Evolutionary conservation across 495 filamentous ascomycete genomes (phyloP), one percentile per base, ranked within the genome.

Genomic region (Chaetomium cochliodes): DNA sequence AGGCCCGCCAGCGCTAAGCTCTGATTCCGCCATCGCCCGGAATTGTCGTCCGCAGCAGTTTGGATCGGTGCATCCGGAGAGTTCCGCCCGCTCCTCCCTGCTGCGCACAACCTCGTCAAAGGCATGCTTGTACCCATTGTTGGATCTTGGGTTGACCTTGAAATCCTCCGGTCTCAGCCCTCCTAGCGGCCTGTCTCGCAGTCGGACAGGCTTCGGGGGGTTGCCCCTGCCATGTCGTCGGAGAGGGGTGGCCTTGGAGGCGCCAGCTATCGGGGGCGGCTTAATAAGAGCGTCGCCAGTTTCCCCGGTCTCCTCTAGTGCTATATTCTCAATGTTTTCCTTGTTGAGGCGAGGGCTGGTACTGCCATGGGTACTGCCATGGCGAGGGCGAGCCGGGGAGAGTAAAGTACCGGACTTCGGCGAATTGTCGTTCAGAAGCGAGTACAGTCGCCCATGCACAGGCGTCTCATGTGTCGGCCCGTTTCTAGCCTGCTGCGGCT

Each of bases 31-130:
- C 72, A 92, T 81, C 16, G 80, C 80, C n/a, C 84, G 81, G 69
- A 93, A 92, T 20, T 82, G 79, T 41, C 80, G 82, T 50, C 92
- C 92, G 71, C 92, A 96, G 76, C 92, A 97, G 26, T 84, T 80
- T 1, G 86, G 80, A 42, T 88, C 84, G 6, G 86, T 89, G 73
- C 94, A 98, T 5, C 91, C 91, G n/a, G 82, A 79, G 9, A 96
- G 78, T 67, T 87, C 90, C 63, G 87, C 86, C n/a, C 92, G 88
- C 25, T 88, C 85, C 20, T 88, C 83, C 68, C 81, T 88, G 41
- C 81, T 85, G 56, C 94, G 88, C 52, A 97, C 84, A 18, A 91
- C 87, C 63, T 92, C 87, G 16, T 80, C 76, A 73, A 87, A 97
- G 11, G 92, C 90, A 69, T 86, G 91, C 50, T 87, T 82, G 58